Base-by-base conservation (phyloP, 176 grass and related monocot genomes). In the Puya raimondii region DNA sequence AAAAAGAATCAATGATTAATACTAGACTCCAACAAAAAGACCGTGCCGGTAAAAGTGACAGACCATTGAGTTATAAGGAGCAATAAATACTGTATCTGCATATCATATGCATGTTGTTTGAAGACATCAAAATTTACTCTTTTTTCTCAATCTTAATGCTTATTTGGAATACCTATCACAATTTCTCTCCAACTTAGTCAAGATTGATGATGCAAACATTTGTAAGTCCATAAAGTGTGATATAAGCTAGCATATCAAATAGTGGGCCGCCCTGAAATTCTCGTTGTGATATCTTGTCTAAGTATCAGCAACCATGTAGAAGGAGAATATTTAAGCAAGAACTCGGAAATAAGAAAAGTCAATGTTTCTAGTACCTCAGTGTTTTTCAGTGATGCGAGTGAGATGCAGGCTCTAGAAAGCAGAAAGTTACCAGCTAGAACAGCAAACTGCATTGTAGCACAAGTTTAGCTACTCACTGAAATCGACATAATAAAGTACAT, bases 351-450 rank as follows among this genome's bases (percentile, higher is more conserved):
- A 18, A 59, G 14, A 18, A 59, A 59, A 15, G 20, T 59, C 5
- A 59, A 21, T 59, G 20, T 18, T 25, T 11, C 10, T 78, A 67
- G 17, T 87, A 96, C 91, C 87, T 91, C 94, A 29, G 84, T 97
- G 57, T 97, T 97, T 71, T 91, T 91, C 42, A 97, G 82, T 64
- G 89, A 87, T 58, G 94, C 94, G 64, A 97, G 87, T 70, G 89
- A 89, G 72, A 97, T 74, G 73, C 94, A 97, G 77, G 94, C 94
- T 79, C 87, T 92, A 66, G 94, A 93, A 50, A 97, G 87, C 17
- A 97, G 87, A 69, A 92, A 97, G 70, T 97, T 89, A 71, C 94
- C 94, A 26, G 94, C 94, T 68, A 97, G 51, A 73, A 97, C 94
- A 72, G 94, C 85, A 84, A 97, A 86, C 94, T 97, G 75, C 84